These are phyloP conservation scores for Quambalaria eucalypti DNA, from an alignment of 1,284 basidiomycete genomes.

Conservation along the genomic window DNA sequence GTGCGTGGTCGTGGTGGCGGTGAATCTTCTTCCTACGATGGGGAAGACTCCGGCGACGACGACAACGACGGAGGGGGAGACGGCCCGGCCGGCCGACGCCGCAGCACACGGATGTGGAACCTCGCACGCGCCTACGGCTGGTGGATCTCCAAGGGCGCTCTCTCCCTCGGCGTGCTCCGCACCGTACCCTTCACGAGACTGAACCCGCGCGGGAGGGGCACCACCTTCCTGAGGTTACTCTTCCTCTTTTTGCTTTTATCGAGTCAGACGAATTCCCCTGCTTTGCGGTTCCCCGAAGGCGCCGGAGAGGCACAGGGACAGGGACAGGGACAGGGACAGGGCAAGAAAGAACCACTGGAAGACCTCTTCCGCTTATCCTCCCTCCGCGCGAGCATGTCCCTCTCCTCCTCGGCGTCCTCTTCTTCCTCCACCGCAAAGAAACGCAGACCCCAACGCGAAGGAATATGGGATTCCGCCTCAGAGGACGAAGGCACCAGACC, in stretches of 20 bases:
- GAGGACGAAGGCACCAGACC: too few relatives aligned
- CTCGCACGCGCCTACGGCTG: slow-evolving; percentile 70
- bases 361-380: too few relatives aligned
- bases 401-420: too few relatives aligned
- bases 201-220: background rate
- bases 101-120: slow-evolving; percentile 55
- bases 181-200: background rate
- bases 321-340: too few relatives aligned
- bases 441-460: background rate
- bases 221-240: background rate
- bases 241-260: background rate
- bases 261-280: background rate
- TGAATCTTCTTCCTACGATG: slow-evolving; percentile 52
- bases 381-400: too few relatives aligned
- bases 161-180: slow-evolving; percentile 69
- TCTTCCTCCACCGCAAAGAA: background rate
- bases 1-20: slow-evolving; percentile 51
- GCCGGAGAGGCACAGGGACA: too few relatives aligned
- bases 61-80: slow-evolving; percentile 15
- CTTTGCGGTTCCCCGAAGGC: too few relatives aligned
- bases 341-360: too few relatives aligned
- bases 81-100: background rate
- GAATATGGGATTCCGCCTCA: too few relatives aligned
- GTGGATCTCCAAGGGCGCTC: slow-evolving; percentile 67
- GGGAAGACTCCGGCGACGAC: slow-evolving; percentile 45